Evolutionary conservation across 345 rosid genomes (phyloP).

Genomic region (Raphanus raphanistrum): DNA sequence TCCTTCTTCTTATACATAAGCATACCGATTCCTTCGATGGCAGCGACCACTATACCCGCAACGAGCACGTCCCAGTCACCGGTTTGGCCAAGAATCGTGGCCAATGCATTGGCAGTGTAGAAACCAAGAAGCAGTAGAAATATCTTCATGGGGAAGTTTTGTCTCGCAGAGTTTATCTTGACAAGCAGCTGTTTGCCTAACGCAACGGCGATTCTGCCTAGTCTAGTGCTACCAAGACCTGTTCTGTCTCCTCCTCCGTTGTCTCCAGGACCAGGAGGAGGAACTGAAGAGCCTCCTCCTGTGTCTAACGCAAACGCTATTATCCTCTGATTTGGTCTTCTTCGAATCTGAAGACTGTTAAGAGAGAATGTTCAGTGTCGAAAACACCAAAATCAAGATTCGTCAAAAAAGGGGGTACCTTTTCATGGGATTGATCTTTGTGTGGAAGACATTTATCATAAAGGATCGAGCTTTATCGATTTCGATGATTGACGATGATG

Average conservation of each 20-base stretch:
- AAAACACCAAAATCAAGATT: neutral
- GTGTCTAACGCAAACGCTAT: conserved; percentile 75
- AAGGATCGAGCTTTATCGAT: conserved; percentile 38
- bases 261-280: conserved; percentile 42
- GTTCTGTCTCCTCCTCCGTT: conserved; percentile 39
- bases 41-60: conserved; percentile 90
- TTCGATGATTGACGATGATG: conserved; percentile 27
- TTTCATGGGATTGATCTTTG: conserved; percentile 34
- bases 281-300: conserved; percentile 54
- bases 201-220: conserved; percentile 85
- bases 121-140: conserved; percentile 85
- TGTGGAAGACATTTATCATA: conserved; percentile 37
- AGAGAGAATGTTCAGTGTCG: neutral
- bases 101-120: conserved; percentile 95
- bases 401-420: conserved; percentile 43
- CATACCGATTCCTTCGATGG: conserved; percentile 95
- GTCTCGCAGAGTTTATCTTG: conserved; percentile 79
- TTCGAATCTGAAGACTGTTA: conserved; percentile 48
- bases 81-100: conserved; percentile 97
- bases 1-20: conserved; percentile 69
- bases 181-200: conserved; percentile 67
- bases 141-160: conserved; percentile 86
- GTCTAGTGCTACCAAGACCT: conserved; percentile 75
- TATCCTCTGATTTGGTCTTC: conserved; percentile 52
- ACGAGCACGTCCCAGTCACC: conserved; percentile 98